phyloP scores from a whole-genome alignment of 2,329 filamentous ascomycete species.

The Cladosporium sp. region DNA sequence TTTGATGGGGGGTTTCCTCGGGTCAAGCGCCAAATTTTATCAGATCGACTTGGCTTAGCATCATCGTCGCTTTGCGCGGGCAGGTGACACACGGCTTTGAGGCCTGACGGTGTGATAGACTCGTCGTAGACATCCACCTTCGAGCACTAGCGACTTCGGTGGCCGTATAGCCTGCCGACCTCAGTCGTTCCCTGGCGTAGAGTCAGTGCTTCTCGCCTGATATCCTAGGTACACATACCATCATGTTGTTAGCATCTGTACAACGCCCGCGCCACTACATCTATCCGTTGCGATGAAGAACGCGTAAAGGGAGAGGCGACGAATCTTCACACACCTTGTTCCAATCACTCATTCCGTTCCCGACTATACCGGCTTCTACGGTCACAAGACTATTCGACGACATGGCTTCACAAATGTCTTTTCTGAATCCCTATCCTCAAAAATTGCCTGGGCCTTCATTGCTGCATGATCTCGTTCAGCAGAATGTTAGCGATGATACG shows the following conservation, averaged over 20 bases:
- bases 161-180: constrained; percentile 7
- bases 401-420: constrained; percentile 39
- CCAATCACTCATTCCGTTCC: neutral
- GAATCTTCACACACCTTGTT: neutral
- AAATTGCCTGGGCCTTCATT: constrained; percentile 51
- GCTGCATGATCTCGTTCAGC: constrained; percentile 61
- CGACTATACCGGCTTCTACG: neutral
- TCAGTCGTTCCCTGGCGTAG: constrained; percentile 5
- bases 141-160: constrained; percentile 11
- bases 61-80: neutral
- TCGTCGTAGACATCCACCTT: constrained; percentile 2
- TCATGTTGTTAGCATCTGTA: constrained; percentile 5
- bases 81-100: neutral
- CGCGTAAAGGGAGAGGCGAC: neutral
- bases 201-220: constrained; percentile 6
- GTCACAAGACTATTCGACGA: neutral
- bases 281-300: constrained; percentile 5
- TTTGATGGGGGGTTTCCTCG: constrained; percentile 2
- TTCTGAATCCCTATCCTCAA: constrained; percentile 54
- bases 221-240: neutral
- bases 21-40: neutral
- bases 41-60: constrained; percentile 2
- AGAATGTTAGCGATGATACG: constrained; percentile 18
- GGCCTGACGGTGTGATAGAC: neutral
- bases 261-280: constrained; percentile 6